Percentiles rank a stretch among this genome's conserved stretches.
These are phyloP conservation scores for Decorospora gaudefroyi DNA, from an alignment of 2,329 filamentous ascomycete genomes.

Conservation along the genomic window DNA sequence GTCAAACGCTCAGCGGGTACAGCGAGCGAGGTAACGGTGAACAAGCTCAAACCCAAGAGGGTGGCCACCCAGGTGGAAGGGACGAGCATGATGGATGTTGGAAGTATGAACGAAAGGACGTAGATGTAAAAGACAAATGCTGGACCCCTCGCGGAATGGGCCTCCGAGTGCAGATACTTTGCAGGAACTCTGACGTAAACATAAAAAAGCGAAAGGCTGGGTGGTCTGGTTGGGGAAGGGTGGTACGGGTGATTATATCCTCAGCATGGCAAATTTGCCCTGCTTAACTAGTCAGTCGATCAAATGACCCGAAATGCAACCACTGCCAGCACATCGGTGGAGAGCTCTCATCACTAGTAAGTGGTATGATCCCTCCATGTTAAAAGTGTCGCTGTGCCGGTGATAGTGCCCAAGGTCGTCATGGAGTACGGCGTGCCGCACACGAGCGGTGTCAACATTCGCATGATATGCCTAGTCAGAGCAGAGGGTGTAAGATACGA, in stretches of 20 bases:
- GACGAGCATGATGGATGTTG: constrained; percentile 15
- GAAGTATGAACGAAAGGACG: constrained; percentile 12
- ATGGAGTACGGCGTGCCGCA: constrained; percentile 22
- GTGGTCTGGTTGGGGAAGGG: constrained; percentile 13
- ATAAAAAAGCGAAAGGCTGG: constrained; percentile 17
- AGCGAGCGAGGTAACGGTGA: constrained; percentile 21
- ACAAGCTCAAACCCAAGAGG: constrained; percentile 22
- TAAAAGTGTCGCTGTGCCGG: constrained; percentile 11
- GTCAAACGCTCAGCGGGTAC: constrained; percentile 18
- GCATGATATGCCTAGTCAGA: constrained; percentile 14
- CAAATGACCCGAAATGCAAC: constrained; percentile 11
- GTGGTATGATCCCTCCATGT: constrained; percentile 20
- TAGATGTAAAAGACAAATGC: constrained; percentile 8
- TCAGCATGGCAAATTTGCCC: constrained; percentile 16
- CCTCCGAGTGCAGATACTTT: constrained; percentile 7
- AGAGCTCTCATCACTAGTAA: constrained; percentile 26
- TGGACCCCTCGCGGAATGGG: constrained; percentile 1
- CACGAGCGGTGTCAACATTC: constrained; percentile 15
- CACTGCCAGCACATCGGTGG: constrained; percentile 23
- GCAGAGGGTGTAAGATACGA: constrained; percentile 7
- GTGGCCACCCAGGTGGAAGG: constrained; percentile 8
- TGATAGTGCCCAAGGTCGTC: constrained; percentile 23
- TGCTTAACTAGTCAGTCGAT: constrained; percentile 19
- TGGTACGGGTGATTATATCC: constrained; percentile 27
- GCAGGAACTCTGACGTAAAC: constrained; percentile 6